phyloP scores from a whole-genome alignment of 495 filamentous ascomycete genomes.

The Penicillium nucicola region DNA sequence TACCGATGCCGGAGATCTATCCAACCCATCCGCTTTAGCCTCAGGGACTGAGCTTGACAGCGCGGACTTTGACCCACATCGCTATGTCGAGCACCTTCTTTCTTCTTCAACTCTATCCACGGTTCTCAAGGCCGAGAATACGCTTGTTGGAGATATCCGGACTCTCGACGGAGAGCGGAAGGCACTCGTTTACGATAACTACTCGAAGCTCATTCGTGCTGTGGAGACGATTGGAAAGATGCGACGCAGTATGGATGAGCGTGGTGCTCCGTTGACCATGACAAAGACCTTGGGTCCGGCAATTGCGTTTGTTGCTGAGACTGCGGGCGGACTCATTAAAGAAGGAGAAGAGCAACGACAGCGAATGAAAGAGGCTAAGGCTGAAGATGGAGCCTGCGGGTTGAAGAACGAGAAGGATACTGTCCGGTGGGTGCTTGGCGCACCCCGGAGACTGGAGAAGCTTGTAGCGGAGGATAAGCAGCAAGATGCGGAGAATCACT shows the following conservation, averaged over 20 bases:
- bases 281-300: conserved; percentile 68
- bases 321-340: conserved; percentile 64
- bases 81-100: conserved; percentile 44
- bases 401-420: conserved; percentile 59
- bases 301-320: conserved; percentile 77
- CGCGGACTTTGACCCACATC: conserved; percentile 44
- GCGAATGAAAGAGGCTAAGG: conserved; percentile 34
- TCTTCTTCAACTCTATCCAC: conserved; percentile 57
- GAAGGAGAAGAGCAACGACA: conserved; percentile 39
- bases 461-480: conserved; percentile 48
- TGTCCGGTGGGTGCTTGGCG: conserved; percentile 68
- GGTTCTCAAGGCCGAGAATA: conserved; percentile 60
- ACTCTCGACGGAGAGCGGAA: conserved; percentile 93
- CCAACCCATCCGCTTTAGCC: conserved; percentile 26
- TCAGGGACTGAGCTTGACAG: conserved; percentile 47
- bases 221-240: conserved; percentile 88
- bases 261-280: conserved; percentile 46
- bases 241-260: conserved; percentile 48
- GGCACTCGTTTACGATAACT: conserved; percentile 97
- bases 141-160: conserved; percentile 66
- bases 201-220: conserved; percentile 88
- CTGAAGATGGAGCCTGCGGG: conserved; percentile 26
- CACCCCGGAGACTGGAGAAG: conserved; percentile 48
- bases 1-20: conserved; percentile 37
- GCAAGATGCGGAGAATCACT: conserved; percentile 57